A percentile compares a stretch with the other conserved stretches of the same genome.
phyloP scores from a whole-genome alignment of 768 basidiomycete genomes.

The Cystobasidium onofrii region DNA sequence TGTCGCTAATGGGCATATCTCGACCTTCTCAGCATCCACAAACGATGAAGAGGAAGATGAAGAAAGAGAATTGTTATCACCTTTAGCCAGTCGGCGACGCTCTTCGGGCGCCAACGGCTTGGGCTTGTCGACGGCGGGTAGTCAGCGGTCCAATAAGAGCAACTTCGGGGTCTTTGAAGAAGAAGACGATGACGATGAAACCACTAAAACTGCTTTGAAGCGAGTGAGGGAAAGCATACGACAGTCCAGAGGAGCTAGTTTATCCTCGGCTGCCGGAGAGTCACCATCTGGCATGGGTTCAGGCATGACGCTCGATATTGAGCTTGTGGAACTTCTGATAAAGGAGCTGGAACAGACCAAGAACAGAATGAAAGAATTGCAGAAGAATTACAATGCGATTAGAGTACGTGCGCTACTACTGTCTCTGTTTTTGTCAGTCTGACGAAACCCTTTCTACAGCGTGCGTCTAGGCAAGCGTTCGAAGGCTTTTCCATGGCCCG shows the following conservation, averaged over 20 bases:
- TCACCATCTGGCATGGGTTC: conserved; percentile 11
- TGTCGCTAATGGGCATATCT: conserved; percentile 45
- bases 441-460: conserved; percentile 49
- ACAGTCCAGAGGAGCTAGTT: conserved; percentile 26
- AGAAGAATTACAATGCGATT: conserved; percentile 69
- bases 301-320: conserved; percentile 60
- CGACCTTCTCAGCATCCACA: not conserved
- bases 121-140: conserved; percentile 42
- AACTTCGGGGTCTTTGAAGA: not conserved
- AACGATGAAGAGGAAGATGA: conserved; percentile 11
- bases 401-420: conserved; percentile 55
- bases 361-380: conserved; percentile 58
- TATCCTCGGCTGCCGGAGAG: conserved; percentile 5
- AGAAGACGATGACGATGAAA: conserved; percentile 25
- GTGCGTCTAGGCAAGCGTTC: conserved; percentile 82
- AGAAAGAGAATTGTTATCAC: conserved; percentile 16
- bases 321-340: conserved; percentile 63
- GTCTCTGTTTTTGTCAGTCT: not conserved
- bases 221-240: conserved; percentile 18
- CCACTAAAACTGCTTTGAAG: conserved; percentile 22
- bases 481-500: conserved; percentile 87
- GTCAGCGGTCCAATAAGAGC: not conserved
- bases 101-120: conserved; percentile 49
- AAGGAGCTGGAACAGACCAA: conserved; percentile 59
- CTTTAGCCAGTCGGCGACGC: not conserved